Base-by-base conservation (phyloP, 345 rosid genomes). In the Citrus unshiu region DNA sequence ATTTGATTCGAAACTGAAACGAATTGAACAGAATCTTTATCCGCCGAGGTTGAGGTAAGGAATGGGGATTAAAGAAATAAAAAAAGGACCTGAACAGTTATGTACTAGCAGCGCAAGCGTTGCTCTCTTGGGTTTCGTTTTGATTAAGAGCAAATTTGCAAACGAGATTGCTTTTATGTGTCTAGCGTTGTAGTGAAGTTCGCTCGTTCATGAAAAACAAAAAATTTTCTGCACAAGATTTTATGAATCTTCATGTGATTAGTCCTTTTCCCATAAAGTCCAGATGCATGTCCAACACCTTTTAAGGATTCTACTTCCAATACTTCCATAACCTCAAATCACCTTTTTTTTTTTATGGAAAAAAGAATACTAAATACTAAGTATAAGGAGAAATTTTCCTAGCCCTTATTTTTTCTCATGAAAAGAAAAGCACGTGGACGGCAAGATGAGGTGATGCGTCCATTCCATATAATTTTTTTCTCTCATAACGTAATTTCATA, bases 101-200 rank as follows among this genome's bases (percentile, higher is more conserved):
- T 64, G 29, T 64, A 78, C 24, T 13, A 5, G 24, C 9, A 46
- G 16, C 51, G 49, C 16, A 46, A 46, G 51, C 16, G 16, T 51
- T 78, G 57, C 66, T 79, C 35, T 69, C 80, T 82, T 74, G 85
- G 81, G 81, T 80, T 84, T 58, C 79, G 73, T 32, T 78, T 57
- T 77, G 25, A n/a, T 49, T 3, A 74, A 76, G 80, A 58, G 80
- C 67, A 32, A n/a, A 51, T 30, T 30, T 18, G 5, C 61, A 54
- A 18, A 60, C 3, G 12, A 14, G 21, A 1, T 35, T 49, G 22
- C 9, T 12, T 69, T 43, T 24, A 40, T 12, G 51, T 18, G 19
- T 8, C 9, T 35, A 4, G 76, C 78, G 40, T 40, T 32, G 59
- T 9, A 6, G 25, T n/a, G 74, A 77, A 77, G 57, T 59, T 77